Percentiles rank a stretch among this genome's conserved stretches.
phyloP scores from a whole-genome alignment of 2,329 filamentous ascomycete species.

The Aspergillus niger region DNA sequence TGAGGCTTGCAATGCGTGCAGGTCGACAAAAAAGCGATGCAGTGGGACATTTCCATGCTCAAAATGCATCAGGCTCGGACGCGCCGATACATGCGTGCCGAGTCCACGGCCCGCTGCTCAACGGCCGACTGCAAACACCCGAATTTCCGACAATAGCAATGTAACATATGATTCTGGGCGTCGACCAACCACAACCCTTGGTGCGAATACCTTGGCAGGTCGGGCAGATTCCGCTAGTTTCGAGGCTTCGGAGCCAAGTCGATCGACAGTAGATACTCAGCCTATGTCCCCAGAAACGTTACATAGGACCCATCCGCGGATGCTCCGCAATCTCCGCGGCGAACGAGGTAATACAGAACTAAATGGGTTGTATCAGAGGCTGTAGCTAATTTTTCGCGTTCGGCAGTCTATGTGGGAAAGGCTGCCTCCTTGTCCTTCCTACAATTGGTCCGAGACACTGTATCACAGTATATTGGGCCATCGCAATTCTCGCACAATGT shows the following conservation, averaged over 20 bases:
- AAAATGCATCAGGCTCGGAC: conserved; percentile 50
- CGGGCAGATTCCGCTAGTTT: conserved; percentile 15
- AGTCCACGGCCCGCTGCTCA: conserved; percentile 7
- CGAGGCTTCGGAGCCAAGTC: not conserved
- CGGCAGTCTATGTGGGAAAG: conserved; percentile 34
- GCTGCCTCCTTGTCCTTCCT: conserved; percentile 55
- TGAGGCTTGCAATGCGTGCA: conserved; percentile 53
- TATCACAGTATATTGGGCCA: conserved; percentile 55
- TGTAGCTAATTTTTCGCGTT: not conserved
- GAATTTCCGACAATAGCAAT: not conserved
- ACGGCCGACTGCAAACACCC: not conserved
- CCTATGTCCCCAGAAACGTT: conserved; percentile 32
- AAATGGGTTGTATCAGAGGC: conserved; percentile 23
- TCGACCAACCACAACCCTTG: not conserved
- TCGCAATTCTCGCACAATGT: conserved; percentile 57
- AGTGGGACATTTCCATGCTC: conserved; percentile 53
- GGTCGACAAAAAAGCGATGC: conserved; percentile 55
- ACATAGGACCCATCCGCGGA: conserved; percentile 38
- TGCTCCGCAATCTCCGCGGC: conserved; percentile 56
- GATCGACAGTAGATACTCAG: conserved; percentile 10
- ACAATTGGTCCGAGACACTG: conserved; percentile 53
- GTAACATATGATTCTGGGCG: not conserved
- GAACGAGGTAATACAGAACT: conserved; percentile 48
- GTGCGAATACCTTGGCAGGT: not conserved
- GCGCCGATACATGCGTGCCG: conserved; percentile 41